These are phyloP conservation scores for Globisporangium sylvaticum DNA, from an alignment of 352 stramenopile genomes.

Conservation along the genomic window DNA sequence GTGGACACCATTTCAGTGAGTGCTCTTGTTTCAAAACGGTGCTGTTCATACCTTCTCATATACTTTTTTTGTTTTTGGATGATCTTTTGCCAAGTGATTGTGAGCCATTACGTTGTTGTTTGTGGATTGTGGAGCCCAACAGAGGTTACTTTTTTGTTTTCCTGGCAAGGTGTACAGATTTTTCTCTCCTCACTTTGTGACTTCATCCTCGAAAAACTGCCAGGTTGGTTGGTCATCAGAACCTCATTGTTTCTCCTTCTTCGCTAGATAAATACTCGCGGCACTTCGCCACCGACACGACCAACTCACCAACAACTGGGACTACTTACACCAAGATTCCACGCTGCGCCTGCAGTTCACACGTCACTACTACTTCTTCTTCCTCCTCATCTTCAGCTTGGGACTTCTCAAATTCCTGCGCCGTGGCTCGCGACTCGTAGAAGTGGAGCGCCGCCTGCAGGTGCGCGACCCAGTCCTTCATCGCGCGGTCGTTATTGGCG, in stretches of 20 bases:
- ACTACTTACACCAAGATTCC: neutral
- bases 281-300: too few relatives aligned
- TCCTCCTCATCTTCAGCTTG: neutral
- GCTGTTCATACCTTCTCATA: neutral
- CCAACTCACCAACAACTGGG: too few relatives aligned
- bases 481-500: neutral
- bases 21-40: neutral
- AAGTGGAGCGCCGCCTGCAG: constrained; percentile 3
- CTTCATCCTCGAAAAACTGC: too few relatives aligned
- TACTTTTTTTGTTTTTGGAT: constrained; percentile 1
- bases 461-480: constrained; percentile 9
- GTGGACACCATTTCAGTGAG: neutral
- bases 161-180: too few relatives aligned
- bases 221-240: too few relatives aligned
- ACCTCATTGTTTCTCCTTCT: too few relatives aligned
- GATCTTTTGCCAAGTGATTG: too few relatives aligned
- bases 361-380: neutral
- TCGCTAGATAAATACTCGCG: too few relatives aligned
- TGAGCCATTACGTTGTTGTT: too few relatives aligned
- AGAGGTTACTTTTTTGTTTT: too few relatives aligned
- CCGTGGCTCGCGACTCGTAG: neutral
- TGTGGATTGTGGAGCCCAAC: too few relatives aligned
- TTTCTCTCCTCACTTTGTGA: too few relatives aligned
- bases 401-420: neutral
- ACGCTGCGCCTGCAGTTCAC: neutral